A percentile compares a stretch with the other conserved stretches of the same genome.
Evolutionary conservation across 768 basidiomycete species (phyloP).

Genomic region (Boletus fagicola): DNA sequence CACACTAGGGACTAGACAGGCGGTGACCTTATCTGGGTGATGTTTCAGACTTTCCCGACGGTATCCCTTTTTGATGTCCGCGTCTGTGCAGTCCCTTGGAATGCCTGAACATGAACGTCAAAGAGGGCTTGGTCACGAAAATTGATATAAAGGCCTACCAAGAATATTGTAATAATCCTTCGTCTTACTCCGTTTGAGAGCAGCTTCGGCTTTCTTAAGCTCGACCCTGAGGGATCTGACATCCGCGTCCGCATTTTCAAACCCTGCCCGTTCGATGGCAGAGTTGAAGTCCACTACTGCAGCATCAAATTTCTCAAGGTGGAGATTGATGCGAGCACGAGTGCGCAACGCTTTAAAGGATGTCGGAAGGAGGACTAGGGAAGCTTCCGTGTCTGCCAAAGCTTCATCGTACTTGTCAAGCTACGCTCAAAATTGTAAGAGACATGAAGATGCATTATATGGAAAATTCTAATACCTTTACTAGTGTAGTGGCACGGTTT

Average conservation of each 20-base stretch:
- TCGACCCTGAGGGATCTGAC: slow-evolving; percentile 60
- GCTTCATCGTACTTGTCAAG: slow-evolving; percentile 66
- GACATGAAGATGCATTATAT: neutral
- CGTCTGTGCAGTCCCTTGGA: slow-evolving; percentile 56
- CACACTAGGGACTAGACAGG: neutral
- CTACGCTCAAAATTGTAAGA: slow-evolving; percentile 36
- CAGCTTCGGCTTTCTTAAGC: slow-evolving; percentile 77
- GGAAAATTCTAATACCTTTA: slow-evolving; percentile 51
- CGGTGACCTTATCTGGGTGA: slow-evolving; percentile 76
- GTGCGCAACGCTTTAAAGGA: slow-evolving; percentile 88
- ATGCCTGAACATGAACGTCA: slow-evolving; percentile 28
- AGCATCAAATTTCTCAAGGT: slow-evolving; percentile 71
- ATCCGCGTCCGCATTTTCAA: slow-evolving; percentile 64
- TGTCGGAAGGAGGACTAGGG: slow-evolving; percentile 56
- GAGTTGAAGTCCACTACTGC: slow-evolving; percentile 73
- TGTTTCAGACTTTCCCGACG: slow-evolving; percentile 81
- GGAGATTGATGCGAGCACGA: slow-evolving; percentile 74
- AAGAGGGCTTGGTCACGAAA: neutral
- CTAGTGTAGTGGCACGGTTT: slow-evolving; percentile 78
- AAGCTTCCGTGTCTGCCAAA: slow-evolving; percentile 65
- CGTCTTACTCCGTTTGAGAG: slow-evolving; percentile 82
- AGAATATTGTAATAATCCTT: slow-evolving; percentile 90
- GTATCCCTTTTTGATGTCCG: slow-evolving; percentile 90
- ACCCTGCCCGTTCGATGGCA: slow-evolving; percentile 70
- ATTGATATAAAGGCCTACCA: slow-evolving; percentile 24